phyloP scores from a whole-genome alignment of 768 basidiomycete genomes.

The Agrocybe pediades region DNA sequence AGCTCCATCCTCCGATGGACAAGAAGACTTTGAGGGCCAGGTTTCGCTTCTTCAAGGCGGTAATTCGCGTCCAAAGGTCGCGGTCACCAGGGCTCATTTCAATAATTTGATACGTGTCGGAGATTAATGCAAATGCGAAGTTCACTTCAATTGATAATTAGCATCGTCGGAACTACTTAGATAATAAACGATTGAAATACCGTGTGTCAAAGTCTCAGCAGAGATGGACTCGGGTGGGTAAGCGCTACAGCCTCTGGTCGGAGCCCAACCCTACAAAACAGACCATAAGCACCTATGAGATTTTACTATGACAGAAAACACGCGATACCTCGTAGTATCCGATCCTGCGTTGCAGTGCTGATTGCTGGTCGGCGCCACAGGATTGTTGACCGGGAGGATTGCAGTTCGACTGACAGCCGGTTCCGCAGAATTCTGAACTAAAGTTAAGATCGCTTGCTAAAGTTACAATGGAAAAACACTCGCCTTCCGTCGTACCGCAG shows the following conservation, averaged over 20 bases:
- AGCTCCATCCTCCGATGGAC: conserved; percentile 19
- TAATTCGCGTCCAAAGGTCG: conserved; percentile 20
- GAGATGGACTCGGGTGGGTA: conserved; percentile 23
- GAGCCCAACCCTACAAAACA: not conserved
- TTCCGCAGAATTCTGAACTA: conserved; percentile 5
- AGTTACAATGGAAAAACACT: not conserved
- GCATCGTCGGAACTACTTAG: not conserved
- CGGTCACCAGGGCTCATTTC: conserved; percentile 23
- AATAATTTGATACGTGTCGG: conserved; percentile 17
- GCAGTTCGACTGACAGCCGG: conserved; percentile 5
- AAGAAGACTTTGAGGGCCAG: conserved; percentile 23
- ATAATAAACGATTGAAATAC: not conserved
- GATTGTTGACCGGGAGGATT: not conserved
- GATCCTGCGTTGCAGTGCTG: conserved; percentile 21
- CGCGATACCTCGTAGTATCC: conserved; percentile 25
- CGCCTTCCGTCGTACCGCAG: conserved; percentile 6
- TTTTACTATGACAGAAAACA: not conserved
- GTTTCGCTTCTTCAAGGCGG: conserved; percentile 23
- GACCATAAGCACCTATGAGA: not conserved
- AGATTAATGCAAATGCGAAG: conserved; percentile 27
- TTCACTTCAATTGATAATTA: conserved; percentile 11
- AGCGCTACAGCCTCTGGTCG: conserved; percentile 4
- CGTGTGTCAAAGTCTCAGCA: conserved; percentile 23
- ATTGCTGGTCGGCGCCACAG: conserved; percentile 18
- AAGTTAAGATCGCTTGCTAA: not conserved